phyloP scores from a whole-genome alignment of 192 early-diverging fungal genomes.

The Mortierella hygrophila region DNA sequence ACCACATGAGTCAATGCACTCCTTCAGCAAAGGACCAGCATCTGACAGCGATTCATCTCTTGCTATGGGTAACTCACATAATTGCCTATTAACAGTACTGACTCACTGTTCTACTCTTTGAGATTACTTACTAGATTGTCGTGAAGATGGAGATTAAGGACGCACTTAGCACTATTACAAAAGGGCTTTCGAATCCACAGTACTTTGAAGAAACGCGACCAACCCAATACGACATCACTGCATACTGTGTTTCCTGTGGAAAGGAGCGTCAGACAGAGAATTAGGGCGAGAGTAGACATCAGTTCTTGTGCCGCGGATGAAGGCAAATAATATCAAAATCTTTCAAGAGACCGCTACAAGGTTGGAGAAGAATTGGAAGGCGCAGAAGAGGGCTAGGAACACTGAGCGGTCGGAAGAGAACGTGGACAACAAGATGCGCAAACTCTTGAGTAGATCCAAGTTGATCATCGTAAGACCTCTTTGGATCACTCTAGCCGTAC shows the following conservation, averaged over 20 bases:
- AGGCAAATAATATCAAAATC: not conserved
- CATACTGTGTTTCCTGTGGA: slow-evolving; percentile 19
- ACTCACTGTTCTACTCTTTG: not conserved
- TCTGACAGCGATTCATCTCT: slow-evolving; percentile 9
- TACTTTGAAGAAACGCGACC: slow-evolving; percentile 28
- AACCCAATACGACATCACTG: slow-evolving; percentile 12
- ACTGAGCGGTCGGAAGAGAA: no score
- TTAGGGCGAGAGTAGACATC: not conserved
- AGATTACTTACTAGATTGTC: not conserved
- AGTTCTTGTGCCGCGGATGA: not conserved
- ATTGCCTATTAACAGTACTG: not conserved
- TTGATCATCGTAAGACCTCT: no score
- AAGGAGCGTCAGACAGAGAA: not conserved
- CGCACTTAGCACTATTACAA: slow-evolving; percentile 10
- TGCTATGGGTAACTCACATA: not conserved
- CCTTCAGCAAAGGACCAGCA: slow-evolving; percentile 48
- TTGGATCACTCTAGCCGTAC: no score
- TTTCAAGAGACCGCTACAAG: not conserved
- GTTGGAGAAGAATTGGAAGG: no score
- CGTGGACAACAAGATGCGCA: no score
- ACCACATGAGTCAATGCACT: slow-evolving; percentile 41
- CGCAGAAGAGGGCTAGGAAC: not conserved
- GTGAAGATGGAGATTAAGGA: slow-evolving; percentile 12
- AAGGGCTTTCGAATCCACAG: slow-evolving; percentile 27
- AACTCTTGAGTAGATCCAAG: no score